phyloP scores from a whole-genome alignment of 2,329 filamentous ascomycete species.

The Colletotrichum sp. region DNA sequence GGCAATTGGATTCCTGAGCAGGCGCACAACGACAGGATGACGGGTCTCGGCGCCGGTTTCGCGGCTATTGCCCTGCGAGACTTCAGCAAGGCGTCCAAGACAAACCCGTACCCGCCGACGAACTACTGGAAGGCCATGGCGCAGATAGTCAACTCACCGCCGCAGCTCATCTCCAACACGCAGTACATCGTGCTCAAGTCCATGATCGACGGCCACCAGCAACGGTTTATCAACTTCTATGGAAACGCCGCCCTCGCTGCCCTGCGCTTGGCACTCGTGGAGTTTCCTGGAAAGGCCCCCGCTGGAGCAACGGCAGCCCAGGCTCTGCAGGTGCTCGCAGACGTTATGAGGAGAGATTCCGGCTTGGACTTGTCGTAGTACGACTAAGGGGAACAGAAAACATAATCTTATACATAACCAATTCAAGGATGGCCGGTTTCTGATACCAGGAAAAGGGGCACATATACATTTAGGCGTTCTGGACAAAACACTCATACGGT shows the following conservation, averaged over 20 bases:
- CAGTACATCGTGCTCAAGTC: slow-evolving; percentile 73
- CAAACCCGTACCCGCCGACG: slow-evolving; percentile 77
- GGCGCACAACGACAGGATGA: slow-evolving; percentile 82
- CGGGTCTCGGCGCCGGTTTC: slow-evolving; percentile 82
- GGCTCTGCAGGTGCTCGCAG: slow-evolving; percentile 57
- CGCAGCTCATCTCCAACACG: slow-evolving; percentile 71
- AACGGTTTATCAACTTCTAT: slow-evolving; percentile 81
- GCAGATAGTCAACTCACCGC: slow-evolving; percentile 76
- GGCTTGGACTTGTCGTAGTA: slow-evolving; percentile 50
- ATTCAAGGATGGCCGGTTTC: background rate
- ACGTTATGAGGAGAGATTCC: slow-evolving; percentile 54
- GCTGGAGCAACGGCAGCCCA: slow-evolving; percentile 53
- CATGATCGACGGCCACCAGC: slow-evolving; percentile 75
- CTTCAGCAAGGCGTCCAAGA: slow-evolving; percentile 71
- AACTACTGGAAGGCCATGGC: slow-evolving; percentile 86
- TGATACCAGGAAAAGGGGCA: background rate
- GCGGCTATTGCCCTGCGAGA: slow-evolving; percentile 83
- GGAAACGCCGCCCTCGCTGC: slow-evolving; percentile 77
- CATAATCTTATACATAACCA: slow-evolving; percentile 17
- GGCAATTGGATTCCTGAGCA: slow-evolving; percentile 69
- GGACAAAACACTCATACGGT: background rate
- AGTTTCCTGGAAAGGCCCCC: slow-evolving; percentile 66
- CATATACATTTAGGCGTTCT: slow-evolving; percentile 1
- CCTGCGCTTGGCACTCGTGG: slow-evolving; percentile 72
- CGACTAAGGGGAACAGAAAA: background rate